These are phyloP conservation scores for Dioszegia aurantiaca DNA, from an alignment of 768 basidiomycete genomes.

Conservation along the genomic window DNA sequence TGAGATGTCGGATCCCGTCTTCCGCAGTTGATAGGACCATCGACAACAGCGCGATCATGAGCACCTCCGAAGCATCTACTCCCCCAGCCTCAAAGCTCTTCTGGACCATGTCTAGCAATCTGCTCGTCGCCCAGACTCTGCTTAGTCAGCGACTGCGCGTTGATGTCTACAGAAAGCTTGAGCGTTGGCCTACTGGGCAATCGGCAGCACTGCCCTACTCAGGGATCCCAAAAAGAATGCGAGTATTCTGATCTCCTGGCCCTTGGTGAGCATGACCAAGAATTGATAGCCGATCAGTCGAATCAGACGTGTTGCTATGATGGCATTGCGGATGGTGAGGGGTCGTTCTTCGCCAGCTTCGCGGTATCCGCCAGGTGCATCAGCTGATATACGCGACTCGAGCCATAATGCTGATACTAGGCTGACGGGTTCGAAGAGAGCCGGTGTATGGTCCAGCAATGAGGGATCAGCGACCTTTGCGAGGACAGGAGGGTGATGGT, in stretches of 20 bases:
- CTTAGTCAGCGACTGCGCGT: background rate
- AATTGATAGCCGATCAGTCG: slow-evolving; percentile 19
- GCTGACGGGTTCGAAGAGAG: background rate
- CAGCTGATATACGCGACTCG: background rate
- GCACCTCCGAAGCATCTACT: slow-evolving; percentile 17
- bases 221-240: slow-evolving; percentile 21
- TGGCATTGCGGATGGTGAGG: slow-evolving; percentile 21
- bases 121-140: slow-evolving; percentile 28
- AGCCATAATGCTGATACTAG: background rate
- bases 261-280: slow-evolving; percentile 20
- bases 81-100: slow-evolving; percentile 16
- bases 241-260: slow-evolving; percentile 14
- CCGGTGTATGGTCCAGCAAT: no score
- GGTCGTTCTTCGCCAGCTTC: slow-evolving; percentile 24
- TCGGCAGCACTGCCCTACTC: slow-evolving; percentile 28
- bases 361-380: background rate
- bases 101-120: slow-evolving; percentile 37
- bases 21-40: background rate
- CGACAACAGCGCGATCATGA: slow-evolving; percentile 14
- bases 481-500: no score
- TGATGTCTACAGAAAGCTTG: background rate
- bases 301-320: slow-evolving; percentile 24
- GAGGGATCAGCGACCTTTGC: no score
- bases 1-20: slow-evolving; percentile 19
- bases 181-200: slow-evolving; percentile 18